These are phyloP conservation scores for Alternaria sp. DNA, from an alignment of 2,329 filamentous ascomycete species.

Conservation along the genomic window DNA sequence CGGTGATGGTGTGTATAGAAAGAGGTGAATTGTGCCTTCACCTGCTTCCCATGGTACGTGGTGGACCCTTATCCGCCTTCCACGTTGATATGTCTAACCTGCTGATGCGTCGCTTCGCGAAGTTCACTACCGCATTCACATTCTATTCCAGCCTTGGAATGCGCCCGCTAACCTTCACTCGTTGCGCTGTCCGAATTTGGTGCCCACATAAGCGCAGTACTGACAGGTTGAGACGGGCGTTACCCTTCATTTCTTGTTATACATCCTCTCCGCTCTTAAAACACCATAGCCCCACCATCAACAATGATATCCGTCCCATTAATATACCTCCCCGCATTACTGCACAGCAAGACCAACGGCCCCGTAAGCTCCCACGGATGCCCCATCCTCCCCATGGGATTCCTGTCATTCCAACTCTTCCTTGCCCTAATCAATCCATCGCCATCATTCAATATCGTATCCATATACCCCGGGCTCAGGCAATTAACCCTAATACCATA, in stretches of 20 bases:
- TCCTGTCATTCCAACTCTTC: conserved; percentile 63
- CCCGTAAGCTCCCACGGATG: conserved; percentile 68
- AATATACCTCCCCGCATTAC: conserved; percentile 69
- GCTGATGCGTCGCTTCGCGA: not conserved
- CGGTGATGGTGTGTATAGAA: not conserved
- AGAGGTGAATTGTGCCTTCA: not conserved
- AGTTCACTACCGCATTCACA: not conserved
- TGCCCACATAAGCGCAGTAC: too few relatives aligned
- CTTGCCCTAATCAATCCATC: conserved; percentile 62
- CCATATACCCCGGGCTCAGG: conserved; percentile 78
- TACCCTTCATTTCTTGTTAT: too few relatives aligned
- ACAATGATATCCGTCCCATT: conserved; percentile 71
- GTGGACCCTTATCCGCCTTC: not conserved
- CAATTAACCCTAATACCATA: conserved; percentile 75
- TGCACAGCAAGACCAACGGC: conserved; percentile 65
- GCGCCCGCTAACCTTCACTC: too few relatives aligned
- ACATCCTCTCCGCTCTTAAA: conserved; percentile 25
- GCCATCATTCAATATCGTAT: conserved; percentile 74
- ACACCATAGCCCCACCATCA: conserved; percentile 59
- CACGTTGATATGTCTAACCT: not conserved
- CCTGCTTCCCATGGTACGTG: not conserved
- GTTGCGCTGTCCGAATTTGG: too few relatives aligned
- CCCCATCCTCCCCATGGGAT: conserved; percentile 71
- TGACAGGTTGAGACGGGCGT: too few relatives aligned
- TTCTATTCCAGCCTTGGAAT: too few relatives aligned